Evolutionary conservation across 2,329 filamentous ascomycete species (phyloP).

Genomic region (Ilyonectria sp.): DNA sequence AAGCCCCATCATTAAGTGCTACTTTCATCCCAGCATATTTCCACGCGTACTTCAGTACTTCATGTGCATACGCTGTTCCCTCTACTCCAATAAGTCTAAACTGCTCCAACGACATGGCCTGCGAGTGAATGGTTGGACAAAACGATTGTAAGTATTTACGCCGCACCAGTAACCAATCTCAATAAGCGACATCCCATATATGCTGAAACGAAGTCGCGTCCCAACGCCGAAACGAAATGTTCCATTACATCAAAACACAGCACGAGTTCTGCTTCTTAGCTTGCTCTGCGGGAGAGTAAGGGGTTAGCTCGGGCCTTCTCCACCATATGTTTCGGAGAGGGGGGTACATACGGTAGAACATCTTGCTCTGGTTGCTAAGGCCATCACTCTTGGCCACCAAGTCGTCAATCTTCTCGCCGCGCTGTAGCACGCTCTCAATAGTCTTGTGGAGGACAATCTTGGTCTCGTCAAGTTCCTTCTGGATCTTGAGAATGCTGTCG

Average conservation of each 20-base stretch:
- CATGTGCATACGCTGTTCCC: constrained; percentile 19
- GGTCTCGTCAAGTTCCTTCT: constrained; percentile 96
- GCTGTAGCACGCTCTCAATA: constrained; percentile 87
- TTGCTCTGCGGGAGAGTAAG: constrained; percentile 61
- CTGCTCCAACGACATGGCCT: constrained; percentile 41
- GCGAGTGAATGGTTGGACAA: constrained; percentile 44
- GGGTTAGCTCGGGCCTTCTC: constrained; percentile 20
- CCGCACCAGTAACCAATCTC: constrained; percentile 53
- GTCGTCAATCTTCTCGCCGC: constrained; percentile 97
- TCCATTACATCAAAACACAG: constrained; percentile 76
- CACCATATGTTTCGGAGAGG: constrained; percentile 7
- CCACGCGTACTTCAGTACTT: constrained; percentile 15
- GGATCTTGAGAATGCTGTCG: constrained; percentile 95
- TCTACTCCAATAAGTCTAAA: constrained; percentile 25
- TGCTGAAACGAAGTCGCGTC: constrained; percentile 50
- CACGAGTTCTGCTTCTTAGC: constrained; percentile 88
- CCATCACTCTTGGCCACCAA: constrained; percentile 94
- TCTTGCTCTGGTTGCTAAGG: constrained; percentile 92
- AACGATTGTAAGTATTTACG: constrained; percentile 48
- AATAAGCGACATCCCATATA: constrained; percentile 46
- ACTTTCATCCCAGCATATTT: constrained; percentile 27
- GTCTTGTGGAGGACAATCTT: constrained; percentile 98
- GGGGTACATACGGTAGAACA: constrained; percentile 85
- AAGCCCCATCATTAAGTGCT: constrained; percentile 32
- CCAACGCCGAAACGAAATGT: constrained; percentile 51